These are phyloP conservation scores for Rhytidiadelphus loreus DNA, from an alignment of 225 moss, liverwort and hornwort genomes.

Conservation along the genomic window DNA sequence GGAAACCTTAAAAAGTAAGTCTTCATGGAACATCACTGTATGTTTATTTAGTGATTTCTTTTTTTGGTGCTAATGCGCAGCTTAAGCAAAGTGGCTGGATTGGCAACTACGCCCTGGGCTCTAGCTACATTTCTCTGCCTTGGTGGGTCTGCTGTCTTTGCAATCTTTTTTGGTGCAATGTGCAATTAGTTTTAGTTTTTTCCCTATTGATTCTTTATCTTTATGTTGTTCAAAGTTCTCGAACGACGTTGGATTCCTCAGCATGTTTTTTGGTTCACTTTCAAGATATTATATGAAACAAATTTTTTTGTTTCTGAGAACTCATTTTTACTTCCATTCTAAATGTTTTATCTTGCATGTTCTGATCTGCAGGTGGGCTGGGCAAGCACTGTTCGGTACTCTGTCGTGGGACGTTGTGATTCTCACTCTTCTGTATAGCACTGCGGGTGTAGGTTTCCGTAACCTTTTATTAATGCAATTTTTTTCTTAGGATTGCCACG, in stretches of 20 bases:
- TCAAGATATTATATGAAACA: background rate
- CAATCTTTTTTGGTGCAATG: background rate
- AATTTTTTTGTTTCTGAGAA: background rate
- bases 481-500: background rate
- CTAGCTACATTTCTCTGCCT: constrained; percentile 84
- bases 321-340: background rate
- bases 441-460: constrained; percentile 61
- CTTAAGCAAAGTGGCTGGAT: constrained; percentile 95
- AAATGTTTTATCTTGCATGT: background rate
- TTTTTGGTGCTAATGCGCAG: constrained; percentile 15
- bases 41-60: background rate
- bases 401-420: constrained; percentile 77
- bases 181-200: background rate
- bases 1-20: background rate
- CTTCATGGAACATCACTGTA: background rate
- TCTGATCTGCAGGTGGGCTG: constrained; percentile 74
- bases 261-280: background rate
- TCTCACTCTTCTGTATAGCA: constrained; percentile 90
- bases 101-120: constrained; percentile 83
- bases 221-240: background rate
- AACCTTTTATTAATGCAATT: background rate
- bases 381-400: constrained; percentile 88
- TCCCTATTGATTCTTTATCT: background rate
- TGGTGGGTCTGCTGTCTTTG: constrained; percentile 28
- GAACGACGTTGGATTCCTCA: background rate